Base-by-base conservation (phyloP, 2,329 filamentous ascomycete species). In the Xylaria hypoxylon region DNA sequence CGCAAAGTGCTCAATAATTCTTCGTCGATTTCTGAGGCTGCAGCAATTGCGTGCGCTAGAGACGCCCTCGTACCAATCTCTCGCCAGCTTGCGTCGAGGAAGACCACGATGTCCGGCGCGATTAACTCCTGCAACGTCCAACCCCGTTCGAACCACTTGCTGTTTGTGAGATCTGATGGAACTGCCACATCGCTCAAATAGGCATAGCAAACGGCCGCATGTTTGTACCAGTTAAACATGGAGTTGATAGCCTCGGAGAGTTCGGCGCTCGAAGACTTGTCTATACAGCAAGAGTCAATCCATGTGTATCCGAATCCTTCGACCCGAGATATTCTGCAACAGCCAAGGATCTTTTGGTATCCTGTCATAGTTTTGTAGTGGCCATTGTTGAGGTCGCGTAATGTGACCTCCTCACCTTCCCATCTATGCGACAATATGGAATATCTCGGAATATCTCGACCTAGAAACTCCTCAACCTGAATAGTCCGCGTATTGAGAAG, bases 371-470 rank as follows among this genome's bases (percentile, higher is more conserved):
- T 24, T 10, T 13, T 26, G 26, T 56, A 44, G 5, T 8, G 52
- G 15, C 24, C 38, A 19, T 24, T 31, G 52, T 11, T 19, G 6
- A 56, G 15, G 24, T 56, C 52, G 3, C 5, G 26, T 7, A 56
- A 56, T 7, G 35, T 56, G 52, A 56, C 52, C 17, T 56, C 52
- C 28, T 56, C 52, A 15, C 28, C 35, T 5, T 56, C 52, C 52
- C 52, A 56, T 31, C 35, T 42, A 22, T 56, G 52, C 52, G 52
- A 56, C 7, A 56, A 17, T 42, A 56, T 56, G 7, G 52, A 56
- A 17, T 44, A 56, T 56, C 52, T 26, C 19, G 38, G 52, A 31
- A 56, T 31, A 11, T 56, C 52, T 4, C 35, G 13, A 26, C 52
- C 52, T 1, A 56, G 5, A 44, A 19, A 44, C 15, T 56, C 35